A percentile compares a stretch with the other conserved stretches of the same genome.
phyloP scores from a whole-genome alignment of 2,329 filamentous ascomycete genomes.

The Venturia carpophila region DNA sequence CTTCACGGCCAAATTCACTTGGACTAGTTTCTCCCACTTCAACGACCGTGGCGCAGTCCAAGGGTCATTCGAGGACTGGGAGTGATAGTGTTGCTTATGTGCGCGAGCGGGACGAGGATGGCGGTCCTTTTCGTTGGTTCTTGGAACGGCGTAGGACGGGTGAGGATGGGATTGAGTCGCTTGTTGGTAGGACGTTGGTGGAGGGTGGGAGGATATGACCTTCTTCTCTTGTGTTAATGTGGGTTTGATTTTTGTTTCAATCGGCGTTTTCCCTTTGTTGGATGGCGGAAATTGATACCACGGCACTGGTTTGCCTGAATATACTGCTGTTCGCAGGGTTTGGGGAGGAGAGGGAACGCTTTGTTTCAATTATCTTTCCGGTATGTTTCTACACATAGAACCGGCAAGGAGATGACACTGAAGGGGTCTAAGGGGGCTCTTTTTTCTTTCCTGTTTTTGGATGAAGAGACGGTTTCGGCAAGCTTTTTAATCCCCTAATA shows the following conservation, averaged over 20 bases:
- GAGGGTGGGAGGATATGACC: slow-evolving; percentile 42
- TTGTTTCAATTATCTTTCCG: not conserved
- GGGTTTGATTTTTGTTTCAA: not conserved
- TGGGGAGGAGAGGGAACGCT: too few species aligned
- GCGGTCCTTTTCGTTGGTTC: slow-evolving; percentile 55
- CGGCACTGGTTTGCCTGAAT: not conserved
- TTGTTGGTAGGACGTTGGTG: slow-evolving; percentile 58
- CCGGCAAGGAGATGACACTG: too few species aligned
- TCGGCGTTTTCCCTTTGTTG: not conserved
- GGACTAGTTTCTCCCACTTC: not conserved
- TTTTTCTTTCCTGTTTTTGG: too few species aligned
- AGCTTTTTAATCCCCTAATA: too few species aligned
- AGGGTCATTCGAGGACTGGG: slow-evolving; percentile 31
- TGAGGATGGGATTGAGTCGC: slow-evolving; percentile 56
- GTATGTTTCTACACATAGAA: not conserved
- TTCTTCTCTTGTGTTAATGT: not conserved
- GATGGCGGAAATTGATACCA: not conserved
- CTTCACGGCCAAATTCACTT: not conserved
- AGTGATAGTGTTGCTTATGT: slow-evolving; percentile 56
- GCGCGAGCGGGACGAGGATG: slow-evolving; percentile 52
- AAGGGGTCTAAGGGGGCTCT: too few species aligned
- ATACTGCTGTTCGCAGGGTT: not conserved
- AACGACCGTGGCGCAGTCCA: not conserved
- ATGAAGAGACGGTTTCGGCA: too few species aligned
- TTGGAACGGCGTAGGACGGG: slow-evolving; percentile 59